Percentiles rank a stretch among this genome's conserved stretches.
These are phyloP conservation scores for Magnaporthiopsis incrustans DNA, from an alignment of 2,329 filamentous ascomycete species.

Conservation along the genomic window DNA sequence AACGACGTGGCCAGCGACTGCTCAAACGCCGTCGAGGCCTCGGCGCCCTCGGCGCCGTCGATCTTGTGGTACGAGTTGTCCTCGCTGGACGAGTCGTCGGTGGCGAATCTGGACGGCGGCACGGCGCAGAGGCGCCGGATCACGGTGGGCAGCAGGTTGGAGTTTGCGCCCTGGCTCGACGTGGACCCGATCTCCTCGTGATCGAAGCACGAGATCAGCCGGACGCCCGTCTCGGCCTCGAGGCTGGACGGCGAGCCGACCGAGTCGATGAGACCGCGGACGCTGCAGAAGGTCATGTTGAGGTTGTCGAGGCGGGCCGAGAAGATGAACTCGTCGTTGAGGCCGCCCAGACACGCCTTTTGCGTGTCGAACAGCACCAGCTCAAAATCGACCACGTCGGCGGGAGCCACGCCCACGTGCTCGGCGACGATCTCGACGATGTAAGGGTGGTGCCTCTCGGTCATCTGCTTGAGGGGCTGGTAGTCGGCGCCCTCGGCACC, in stretches of 20 bases:
- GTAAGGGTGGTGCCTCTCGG: conserved; percentile 80
- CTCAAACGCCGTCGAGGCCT: conserved; percentile 77
- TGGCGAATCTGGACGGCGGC: conserved; percentile 44
- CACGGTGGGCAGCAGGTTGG: conserved; percentile 81
- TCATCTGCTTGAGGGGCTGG: conserved; percentile 67
- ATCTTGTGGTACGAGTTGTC: conserved; percentile 57
- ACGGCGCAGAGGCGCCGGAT: conserved; percentile 79
- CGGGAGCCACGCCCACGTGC: conserved; percentile 61
- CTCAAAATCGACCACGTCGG: conserved; percentile 85
- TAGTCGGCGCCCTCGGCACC: conserved; percentile 45
- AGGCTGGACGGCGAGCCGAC: conserved; percentile 56
- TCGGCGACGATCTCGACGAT: conserved; percentile 78
- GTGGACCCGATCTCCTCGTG: conserved; percentile 95
- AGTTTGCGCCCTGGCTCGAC: conserved; percentile 89
- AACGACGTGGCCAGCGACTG: conserved; percentile 88
- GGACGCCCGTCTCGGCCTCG: conserved; percentile 60
- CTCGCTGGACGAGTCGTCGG: conserved; percentile 31
- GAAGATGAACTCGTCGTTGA: conserved; percentile 92
- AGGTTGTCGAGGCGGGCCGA: conserved; percentile 94
- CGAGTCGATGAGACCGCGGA: conserved; percentile 77
- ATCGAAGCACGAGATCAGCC: conserved; percentile 91
- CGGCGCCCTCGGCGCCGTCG: conserved; percentile 43
- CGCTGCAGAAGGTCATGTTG: conserved; percentile 90
- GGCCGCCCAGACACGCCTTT: conserved; percentile 76
- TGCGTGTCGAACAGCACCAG: conserved; percentile 96